These are phyloP conservation scores for Xylaria scruposa DNA, from an alignment of 495 filamentous ascomycete species.

Conservation along the genomic window DNA sequence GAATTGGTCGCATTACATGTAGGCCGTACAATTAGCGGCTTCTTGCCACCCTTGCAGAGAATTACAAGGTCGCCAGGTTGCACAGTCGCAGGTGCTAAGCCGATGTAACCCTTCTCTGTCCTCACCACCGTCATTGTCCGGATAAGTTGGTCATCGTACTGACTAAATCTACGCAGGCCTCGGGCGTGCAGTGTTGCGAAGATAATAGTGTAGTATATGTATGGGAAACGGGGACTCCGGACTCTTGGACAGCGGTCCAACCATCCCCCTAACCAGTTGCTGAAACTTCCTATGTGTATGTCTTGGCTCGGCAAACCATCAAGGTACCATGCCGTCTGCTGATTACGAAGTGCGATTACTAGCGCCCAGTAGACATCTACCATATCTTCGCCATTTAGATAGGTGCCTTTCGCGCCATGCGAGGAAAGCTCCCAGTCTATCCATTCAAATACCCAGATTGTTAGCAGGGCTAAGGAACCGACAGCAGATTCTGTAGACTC, in stretches of 20 bases:
- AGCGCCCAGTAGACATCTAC: conserved; percentile 3
- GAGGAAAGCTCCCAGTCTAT: not conserved
- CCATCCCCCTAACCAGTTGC: not conserved
- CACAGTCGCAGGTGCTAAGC: not conserved
- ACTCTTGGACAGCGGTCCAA: not conserved
- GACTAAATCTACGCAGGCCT: not conserved
- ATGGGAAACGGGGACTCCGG: not conserved
- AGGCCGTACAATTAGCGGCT: not conserved
- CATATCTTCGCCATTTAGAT: conserved; percentile 6
- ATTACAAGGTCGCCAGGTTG: not conserved
- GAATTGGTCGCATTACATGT: not conserved
- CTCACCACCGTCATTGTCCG: not conserved
- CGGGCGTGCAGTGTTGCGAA: not conserved
- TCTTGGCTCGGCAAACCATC: not conserved
- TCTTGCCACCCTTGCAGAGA: conserved; percentile 4
- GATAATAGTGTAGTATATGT: not conserved
- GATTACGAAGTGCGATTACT: not conserved
- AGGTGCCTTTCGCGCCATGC: not conserved
- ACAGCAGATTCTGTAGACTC: not conserved
- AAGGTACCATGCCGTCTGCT: not conserved
- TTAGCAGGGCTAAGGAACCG: not conserved
- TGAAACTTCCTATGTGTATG: not conserved
- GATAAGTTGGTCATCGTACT: not conserved
- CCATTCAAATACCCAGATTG: not conserved
- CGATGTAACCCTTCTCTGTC: not conserved